phyloP scores from a whole-genome alignment of 306 rosid genomes.

The Chamaecrista fasciculata region DNA sequence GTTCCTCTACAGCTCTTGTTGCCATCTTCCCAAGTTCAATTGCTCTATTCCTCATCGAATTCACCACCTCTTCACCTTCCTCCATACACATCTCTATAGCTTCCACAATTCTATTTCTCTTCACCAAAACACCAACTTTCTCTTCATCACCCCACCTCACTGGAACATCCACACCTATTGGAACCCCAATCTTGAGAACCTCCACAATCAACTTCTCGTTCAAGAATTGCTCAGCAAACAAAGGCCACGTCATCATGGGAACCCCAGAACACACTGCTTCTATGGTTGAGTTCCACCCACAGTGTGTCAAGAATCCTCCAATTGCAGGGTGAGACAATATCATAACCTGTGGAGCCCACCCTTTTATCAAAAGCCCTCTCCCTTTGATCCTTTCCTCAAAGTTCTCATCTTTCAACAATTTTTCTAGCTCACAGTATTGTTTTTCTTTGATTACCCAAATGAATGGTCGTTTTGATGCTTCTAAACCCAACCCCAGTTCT shows the following conservation, averaged over 20 bases:
- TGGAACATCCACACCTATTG: conserved; percentile 33
- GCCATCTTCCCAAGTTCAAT: conserved; percentile 35
- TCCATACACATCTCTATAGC: conserved; percentile 47
- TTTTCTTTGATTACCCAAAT: conserved; percentile 68
- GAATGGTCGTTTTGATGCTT: conserved; percentile 59
- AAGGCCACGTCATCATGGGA: conserved; percentile 67
- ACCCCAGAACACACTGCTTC: conserved; percentile 53
- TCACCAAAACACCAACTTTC: conserved; percentile 29
- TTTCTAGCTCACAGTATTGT: conserved; percentile 38
- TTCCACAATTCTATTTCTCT: conserved; percentile 35
- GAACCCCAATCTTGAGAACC: conserved; percentile 38
- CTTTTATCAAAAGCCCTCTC: conserved; percentile 48
- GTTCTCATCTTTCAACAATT: conserved; percentile 36
- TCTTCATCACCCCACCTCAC: conserved; percentile 41
- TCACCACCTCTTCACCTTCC: conserved; percentile 29
- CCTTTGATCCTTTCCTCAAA: conserved; percentile 50
- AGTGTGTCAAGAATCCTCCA: conserved; percentile 65
- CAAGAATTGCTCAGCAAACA: conserved; percentile 53
- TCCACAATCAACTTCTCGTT: conserved; percentile 44
- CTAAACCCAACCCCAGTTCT: conserved; percentile 61
- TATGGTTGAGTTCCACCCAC: conserved; percentile 67
- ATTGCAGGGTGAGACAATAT: conserved; percentile 51
- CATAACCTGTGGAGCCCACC: conserved; percentile 70
- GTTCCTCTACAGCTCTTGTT: conserved; percentile 38
- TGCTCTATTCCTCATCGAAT: conserved; percentile 39